phyloP scores from a whole-genome alignment of 306 rosid genomes.

The Hylodesmum podocarpum region DNA sequence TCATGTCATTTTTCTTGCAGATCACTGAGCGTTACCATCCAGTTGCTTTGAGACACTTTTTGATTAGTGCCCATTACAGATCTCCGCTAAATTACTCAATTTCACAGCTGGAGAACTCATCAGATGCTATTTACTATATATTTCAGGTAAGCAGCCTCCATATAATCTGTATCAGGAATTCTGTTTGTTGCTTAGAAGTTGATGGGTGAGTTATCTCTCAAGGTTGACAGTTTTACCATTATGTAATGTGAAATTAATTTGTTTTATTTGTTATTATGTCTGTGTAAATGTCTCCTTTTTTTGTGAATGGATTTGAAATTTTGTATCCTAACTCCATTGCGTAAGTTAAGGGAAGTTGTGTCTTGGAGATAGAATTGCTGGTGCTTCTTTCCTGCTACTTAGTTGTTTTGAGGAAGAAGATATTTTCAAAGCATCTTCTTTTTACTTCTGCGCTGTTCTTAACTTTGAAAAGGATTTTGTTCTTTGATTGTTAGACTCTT shows the following conservation, averaged over 20 bases:
- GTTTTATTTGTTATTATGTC: not conserved
- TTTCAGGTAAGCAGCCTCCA: slow-evolving; percentile 59
- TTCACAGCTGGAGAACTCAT: slow-evolving; percentile 74
- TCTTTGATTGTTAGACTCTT: slow-evolving; percentile 64
- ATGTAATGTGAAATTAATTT: not conserved
- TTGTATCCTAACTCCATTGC: not conserved
- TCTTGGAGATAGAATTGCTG: not conserved
- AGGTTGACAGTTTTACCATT: slow-evolving; percentile 9
- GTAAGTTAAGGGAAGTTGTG: not conserved
- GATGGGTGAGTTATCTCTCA: not conserved
- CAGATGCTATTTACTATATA: slow-evolving; percentile 80
- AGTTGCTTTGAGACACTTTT: slow-evolving; percentile 82
- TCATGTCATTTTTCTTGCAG: slow-evolving; percentile 43
- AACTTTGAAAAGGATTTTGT: not conserved
- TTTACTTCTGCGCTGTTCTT: not conserved
- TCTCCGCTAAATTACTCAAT: slow-evolving; percentile 84
- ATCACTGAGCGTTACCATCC: slow-evolving; percentile 81
- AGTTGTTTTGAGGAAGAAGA: too few relatives aligned
- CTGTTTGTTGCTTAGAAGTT: slow-evolving; percentile 18
- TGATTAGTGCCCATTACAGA: slow-evolving; percentile 79
- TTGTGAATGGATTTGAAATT: not conserved
- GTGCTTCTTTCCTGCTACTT: too few relatives aligned
- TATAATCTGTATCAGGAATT: slow-evolving; percentile 27
- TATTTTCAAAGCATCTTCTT: not conserved
- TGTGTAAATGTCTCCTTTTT: not conserved